These are phyloP conservation scores for Abrus pulchellus DNA, from an alignment of 306 rosid genomes.

Conservation along the genomic window DNA sequence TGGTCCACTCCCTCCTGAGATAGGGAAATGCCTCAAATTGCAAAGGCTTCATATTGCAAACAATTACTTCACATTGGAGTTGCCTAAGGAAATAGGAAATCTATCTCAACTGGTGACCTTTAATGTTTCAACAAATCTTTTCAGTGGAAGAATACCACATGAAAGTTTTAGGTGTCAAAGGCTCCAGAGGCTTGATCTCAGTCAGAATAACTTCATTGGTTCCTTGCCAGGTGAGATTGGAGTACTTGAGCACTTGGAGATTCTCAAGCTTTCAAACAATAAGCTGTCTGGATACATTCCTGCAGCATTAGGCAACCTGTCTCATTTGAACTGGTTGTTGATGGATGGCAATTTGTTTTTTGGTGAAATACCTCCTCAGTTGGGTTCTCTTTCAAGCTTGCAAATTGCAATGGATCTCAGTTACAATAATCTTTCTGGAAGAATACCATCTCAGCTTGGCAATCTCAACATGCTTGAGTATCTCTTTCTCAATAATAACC, in stretches of 20 bases:
- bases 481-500: conserved; percentile 83
- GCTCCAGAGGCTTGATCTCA: conserved; percentile 95
- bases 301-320: conserved; percentile 69
- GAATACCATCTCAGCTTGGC: conserved; percentile 78
- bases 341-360: conserved; percentile 81
- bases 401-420: conserved; percentile 96
- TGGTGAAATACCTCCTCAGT: conserved; percentile 79
- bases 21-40: conserved; percentile 71
- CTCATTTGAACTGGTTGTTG: conserved; percentile 84
- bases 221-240: conserved; percentile 82
- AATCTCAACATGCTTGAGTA: conserved; percentile 72
- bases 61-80: conserved; percentile 74
- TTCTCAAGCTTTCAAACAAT: conserved; percentile 80
- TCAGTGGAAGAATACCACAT: conserved; percentile 69
- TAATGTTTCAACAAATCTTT: conserved; percentile 81
- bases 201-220: conserved; percentile 68
- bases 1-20: conserved; percentile 77
- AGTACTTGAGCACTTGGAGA: conserved; percentile 83
- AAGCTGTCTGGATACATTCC: conserved; percentile 80
- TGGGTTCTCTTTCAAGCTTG: conserved; percentile 85
- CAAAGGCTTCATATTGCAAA: conserved; percentile 91
- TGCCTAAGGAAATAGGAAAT: conserved; percentile 88
- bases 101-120: conserved; percentile 86
- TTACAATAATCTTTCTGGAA: conserved; percentile 78
- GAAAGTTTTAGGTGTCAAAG: conserved; percentile 71